Evolutionary conservation across 495 filamentous ascomycete species (phyloP), one percentile per base, ranked within the genome.

Genomic region (Hypoxylon lienhwacheense): DNA sequence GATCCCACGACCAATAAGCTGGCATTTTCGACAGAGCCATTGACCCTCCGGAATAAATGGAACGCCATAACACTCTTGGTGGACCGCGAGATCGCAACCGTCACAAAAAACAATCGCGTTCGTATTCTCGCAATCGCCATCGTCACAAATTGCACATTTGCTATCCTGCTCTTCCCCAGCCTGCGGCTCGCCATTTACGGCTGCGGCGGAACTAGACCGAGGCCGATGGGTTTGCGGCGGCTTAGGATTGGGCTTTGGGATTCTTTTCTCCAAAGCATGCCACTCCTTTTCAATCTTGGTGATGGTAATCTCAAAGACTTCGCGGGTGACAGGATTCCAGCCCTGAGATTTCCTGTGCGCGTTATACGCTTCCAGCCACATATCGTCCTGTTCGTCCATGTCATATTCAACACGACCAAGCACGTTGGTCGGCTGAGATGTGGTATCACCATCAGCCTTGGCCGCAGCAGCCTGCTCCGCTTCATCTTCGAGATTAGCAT

Each of bases 31-130:
- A 73, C 93, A 99, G 28, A 97, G 75, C 95, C 95, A 99, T 68
- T 99, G 95, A 4, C 93, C 93, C 72, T 97, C 93, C 1, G 93
- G 93, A 63, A 99, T 97, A 73, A 95, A 97, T 21, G 95, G 93
- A 39, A 99, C 93, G 55, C 93, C 93, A 73, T 98, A 99, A 71
- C 95, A 99, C 70, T 99, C 93, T 66, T 99, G 93, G 69, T 99
- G 93, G 29, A 99, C 93, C 4, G 93, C 93, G 16, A 97, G 76
- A 73, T 99, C 93, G 70, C 93, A 97, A 6, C 93, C 95, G 66
- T 99, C 93, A 61, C 93, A 99, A 71, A 98, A 99, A 16, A 99
- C 95, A 64, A 99, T 99, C 5, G 93, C 95, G 69, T 99, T 99
- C n/a, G 91, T 90, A 67, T 97, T 99, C 72, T 97, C 93, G 62